Conservation (phyloP, 2,329 filamentous ascomycete species). For the Fusarium robinianum region DNA sequence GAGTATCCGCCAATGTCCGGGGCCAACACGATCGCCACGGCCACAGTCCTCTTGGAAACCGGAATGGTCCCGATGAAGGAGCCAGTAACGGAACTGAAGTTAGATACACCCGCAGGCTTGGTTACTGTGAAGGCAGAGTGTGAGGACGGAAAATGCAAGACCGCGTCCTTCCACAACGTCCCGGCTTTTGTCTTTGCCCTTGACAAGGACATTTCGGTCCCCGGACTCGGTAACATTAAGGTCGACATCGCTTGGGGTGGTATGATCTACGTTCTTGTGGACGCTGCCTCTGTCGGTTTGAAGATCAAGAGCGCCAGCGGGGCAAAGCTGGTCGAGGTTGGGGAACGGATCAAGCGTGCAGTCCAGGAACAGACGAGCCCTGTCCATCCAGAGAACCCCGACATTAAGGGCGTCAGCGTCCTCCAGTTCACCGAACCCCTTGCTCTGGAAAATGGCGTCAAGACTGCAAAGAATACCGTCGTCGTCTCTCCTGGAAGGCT, state of each 20-base stretch:
- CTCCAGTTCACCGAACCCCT: constrained; percentile 25
- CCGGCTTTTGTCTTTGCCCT: constrained; percentile 26
- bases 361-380: constrained; percentile 14
- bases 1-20: constrained; percentile 29
- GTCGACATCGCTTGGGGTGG: constrained; percentile 25
- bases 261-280: constrained; percentile 27
- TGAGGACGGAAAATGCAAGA: constrained; percentile 27
- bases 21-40: constrained; percentile 23
- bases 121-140: constrained; percentile 21
- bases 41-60: constrained; percentile 17
- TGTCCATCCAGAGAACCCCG: constrained; percentile 18
- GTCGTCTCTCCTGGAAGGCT: constrained; percentile 21
- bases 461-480: constrained; percentile 18
- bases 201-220: constrained; percentile 16
- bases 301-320: constrained; percentile 19
- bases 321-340: constrained; percentile 15
- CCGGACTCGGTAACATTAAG: constrained; percentile 11
- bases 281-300: constrained; percentile 16
- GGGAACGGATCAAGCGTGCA: constrained; percentile 24
- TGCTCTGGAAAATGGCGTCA: constrained; percentile 2
- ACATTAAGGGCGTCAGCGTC: constrained; percentile 19
- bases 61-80: constrained; percentile 28
- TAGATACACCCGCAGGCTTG: constrained; percentile 23
- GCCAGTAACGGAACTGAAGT: constrained; percentile 20
- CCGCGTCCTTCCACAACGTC: constrained; percentile 24